These are phyloP conservation scores for Hypsizygus ulmarius DNA, from an alignment of 1,284 basidiomycete genomes.

Conservation along the genomic window DNA sequence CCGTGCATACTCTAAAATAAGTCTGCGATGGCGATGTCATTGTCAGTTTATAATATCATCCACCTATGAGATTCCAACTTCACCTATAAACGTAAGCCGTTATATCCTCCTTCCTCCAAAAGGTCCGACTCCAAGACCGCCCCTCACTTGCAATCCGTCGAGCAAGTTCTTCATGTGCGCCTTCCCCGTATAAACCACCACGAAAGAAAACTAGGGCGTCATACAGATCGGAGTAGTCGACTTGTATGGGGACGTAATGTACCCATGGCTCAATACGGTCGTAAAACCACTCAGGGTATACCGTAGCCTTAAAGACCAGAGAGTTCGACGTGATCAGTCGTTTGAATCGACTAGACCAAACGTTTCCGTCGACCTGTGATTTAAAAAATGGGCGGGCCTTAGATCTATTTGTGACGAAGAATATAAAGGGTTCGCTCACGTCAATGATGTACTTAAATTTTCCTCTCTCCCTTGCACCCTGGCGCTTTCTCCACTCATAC, in stretches of 20 bases:
- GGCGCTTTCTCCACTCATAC: slow-evolving; percentile 48
- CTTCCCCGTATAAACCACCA: slow-evolving; percentile 46
- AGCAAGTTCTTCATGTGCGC: slow-evolving; percentile 54
- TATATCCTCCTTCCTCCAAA: slow-evolving; percentile 66
- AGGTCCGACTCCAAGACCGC: slow-evolving; percentile 55
- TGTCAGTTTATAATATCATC: background rate
- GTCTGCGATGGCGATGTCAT: slow-evolving; percentile 6
- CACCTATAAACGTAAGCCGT: slow-evolving; percentile 62
- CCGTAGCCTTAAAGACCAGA: slow-evolving; percentile 60
- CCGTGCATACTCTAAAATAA: slow-evolving; percentile 21
- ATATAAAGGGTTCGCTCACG: slow-evolving; percentile 35
- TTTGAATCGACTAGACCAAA: slow-evolving; percentile 70
- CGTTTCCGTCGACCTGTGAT: slow-evolving; percentile 59
- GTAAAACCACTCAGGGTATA: slow-evolving; percentile 62
- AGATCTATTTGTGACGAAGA: background rate
- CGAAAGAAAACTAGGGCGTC: slow-evolving; percentile 64
- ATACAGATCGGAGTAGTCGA: slow-evolving; percentile 55
- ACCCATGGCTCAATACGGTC: slow-evolving; percentile 58
- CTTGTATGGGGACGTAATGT: slow-evolving; percentile 62
- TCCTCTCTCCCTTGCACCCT: slow-evolving; percentile 45
- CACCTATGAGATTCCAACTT: slow-evolving; percentile 13
- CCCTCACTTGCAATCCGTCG: slow-evolving; percentile 55
- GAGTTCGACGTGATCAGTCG: slow-evolving; percentile 61
- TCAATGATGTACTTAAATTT: slow-evolving; percentile 68
- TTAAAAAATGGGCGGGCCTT: background rate